A percentile compares a stretch with the other conserved stretches of the same genome.
Evolutionary conservation across 2,329 filamentous ascomycete genomes (phyloP).

Genomic region (Claviceps sp.): DNA sequence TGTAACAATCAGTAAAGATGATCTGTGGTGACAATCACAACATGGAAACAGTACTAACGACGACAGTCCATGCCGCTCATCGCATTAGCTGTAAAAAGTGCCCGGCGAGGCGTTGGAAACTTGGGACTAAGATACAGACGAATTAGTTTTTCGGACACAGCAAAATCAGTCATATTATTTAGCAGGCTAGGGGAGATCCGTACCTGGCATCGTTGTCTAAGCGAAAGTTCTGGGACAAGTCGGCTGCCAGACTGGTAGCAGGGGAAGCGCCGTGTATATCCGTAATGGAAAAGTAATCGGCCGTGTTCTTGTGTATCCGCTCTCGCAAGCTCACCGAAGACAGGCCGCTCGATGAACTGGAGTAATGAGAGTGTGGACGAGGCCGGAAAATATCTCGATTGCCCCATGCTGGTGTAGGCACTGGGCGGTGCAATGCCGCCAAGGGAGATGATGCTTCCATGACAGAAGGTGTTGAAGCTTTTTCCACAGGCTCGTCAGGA

Average conservation of each 20-base stretch:
- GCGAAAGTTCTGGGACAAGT: slow-evolving; percentile 93
- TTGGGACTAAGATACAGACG: slow-evolving; percentile 18
- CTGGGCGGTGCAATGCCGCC: slow-evolving; percentile 75
- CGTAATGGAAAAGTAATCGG: slow-evolving; percentile 75
- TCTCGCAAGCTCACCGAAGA: slow-evolving; percentile 70
- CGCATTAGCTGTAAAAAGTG: slow-evolving; percentile 27
- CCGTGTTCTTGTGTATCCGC: slow-evolving; percentile 43
- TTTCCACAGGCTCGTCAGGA: slow-evolving; percentile 3
- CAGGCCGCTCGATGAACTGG: slow-evolving; percentile 41
- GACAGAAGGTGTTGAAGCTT: slow-evolving; percentile 11
- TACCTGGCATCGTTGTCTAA: slow-evolving; percentile 78
- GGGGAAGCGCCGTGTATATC: slow-evolving; percentile 76
- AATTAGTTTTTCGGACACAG: neutral
- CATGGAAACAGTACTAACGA: slow-evolving; percentile 12
- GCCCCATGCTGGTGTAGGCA: slow-evolving; percentile 47
- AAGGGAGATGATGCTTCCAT: slow-evolving; percentile 94
- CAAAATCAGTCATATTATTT: neutral
- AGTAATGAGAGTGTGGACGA: slow-evolving; percentile 33
- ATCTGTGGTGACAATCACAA: neutral
- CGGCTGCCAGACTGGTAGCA: slow-evolving; percentile 77
- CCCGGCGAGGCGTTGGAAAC: slow-evolving; percentile 28
- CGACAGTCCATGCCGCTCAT: slow-evolving; percentile 22
- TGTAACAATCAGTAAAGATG: neutral
- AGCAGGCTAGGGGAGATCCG: slow-evolving; percentile 14
- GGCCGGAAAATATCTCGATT: slow-evolving; percentile 38